Base-by-base conservation (phyloP, 2,329 filamentous ascomycete species). In the Neurospora crassa region DNA sequence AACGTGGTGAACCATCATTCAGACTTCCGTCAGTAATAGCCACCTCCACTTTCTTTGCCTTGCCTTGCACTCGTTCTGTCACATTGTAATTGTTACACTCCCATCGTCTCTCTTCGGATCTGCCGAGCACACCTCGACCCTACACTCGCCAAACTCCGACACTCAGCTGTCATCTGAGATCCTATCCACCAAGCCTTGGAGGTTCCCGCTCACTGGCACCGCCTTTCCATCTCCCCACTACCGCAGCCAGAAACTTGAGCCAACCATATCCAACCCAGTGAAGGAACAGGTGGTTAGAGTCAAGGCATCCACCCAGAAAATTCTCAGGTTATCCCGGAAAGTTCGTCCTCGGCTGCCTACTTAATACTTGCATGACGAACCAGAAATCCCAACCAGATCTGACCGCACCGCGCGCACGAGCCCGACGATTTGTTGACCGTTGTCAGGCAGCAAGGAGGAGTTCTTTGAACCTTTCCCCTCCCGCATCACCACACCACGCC, bases 1-100 rank as follows among this genome's bases (percentile, higher is more conserved):
- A 63, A 63, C 53, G 53, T 63, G 53, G 53, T 63, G 53, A 63
- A 63, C 53, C 53, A 63, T 63, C 53, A n/a, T 63, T 63, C 53
- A 63, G 53, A 37, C 29, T 63, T 63, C 53, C 53, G 18, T 63
- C 53, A 53, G 53, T 18, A 63, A 63, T n/a, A 63, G 53, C 53
- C 29, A 63, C 53, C 53, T 63, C 53, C 53, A 63, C 24, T 34
- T n/a, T 7, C 24, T 6, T 63, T 18, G 14, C 24, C 53, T 5
- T 29, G 24, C 14, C 10, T 29, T 34, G 20, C 47, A 59, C 53
- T 63, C 29, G 29, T 63, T 63, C 53, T 63, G 53, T 63, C 53
- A 63, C 29, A 34, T 63, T 63, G 53, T 16, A 63, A 63, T 63
- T 63, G 53, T 37, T 8, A 63, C 29, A 37, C 29, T 18, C 53